phyloP scores from a whole-genome alignment of 1,284 basidiomycete genomes.

The Marasmius tenuissimus region DNA sequence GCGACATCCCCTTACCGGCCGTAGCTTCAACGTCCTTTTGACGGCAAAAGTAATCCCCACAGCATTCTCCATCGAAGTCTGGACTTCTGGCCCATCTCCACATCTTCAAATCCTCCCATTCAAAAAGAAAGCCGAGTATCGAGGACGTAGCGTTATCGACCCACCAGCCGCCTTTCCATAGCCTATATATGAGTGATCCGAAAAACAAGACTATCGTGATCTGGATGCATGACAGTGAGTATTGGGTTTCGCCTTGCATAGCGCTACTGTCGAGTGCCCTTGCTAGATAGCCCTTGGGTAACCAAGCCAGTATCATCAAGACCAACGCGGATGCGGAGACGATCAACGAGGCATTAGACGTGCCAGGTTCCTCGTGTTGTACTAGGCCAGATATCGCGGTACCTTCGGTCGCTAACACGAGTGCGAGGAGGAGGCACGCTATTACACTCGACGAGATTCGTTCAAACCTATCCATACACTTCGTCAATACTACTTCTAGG shows the following conservation, averaged over 20 bases:
- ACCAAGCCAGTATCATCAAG: slow-evolving; percentile 40
- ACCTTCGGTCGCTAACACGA: slow-evolving; percentile 34
- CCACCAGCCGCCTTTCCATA: slow-evolving; percentile 48
- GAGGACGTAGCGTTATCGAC: slow-evolving; percentile 42
- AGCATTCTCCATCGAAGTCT: slow-evolving; percentile 28
- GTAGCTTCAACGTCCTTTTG: neutral
- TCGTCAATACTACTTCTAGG: neutral
- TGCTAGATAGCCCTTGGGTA: slow-evolving; percentile 44
- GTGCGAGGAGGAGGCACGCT: slow-evolving; percentile 34
- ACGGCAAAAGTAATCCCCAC: slow-evolving; percentile 8
- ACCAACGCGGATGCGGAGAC: slow-evolving; percentile 39
- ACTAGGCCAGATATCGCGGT: slow-evolving; percentile 34
- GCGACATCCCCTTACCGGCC: slow-evolving; percentile 13
- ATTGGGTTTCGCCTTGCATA: slow-evolving; percentile 42
- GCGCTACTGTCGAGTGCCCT: slow-evolving; percentile 40
- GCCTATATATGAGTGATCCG: slow-evolving; percentile 26
- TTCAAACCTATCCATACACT: slow-evolving; percentile 36
- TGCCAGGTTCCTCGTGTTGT: slow-evolving; percentile 34
- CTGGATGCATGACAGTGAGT: slow-evolving; percentile 33
- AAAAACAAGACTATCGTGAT: slow-evolving; percentile 28
- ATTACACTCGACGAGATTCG: slow-evolving; percentile 34
- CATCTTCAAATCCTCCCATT: slow-evolving; percentile 42
- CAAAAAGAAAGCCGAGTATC: slow-evolving; percentile 38
- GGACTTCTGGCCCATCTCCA: slow-evolving; percentile 34
- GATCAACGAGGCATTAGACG: slow-evolving; percentile 38